phyloP scores from a whole-genome alignment of 108 stramenopile species.

The Stephanodiscus minutulus region DNA sequence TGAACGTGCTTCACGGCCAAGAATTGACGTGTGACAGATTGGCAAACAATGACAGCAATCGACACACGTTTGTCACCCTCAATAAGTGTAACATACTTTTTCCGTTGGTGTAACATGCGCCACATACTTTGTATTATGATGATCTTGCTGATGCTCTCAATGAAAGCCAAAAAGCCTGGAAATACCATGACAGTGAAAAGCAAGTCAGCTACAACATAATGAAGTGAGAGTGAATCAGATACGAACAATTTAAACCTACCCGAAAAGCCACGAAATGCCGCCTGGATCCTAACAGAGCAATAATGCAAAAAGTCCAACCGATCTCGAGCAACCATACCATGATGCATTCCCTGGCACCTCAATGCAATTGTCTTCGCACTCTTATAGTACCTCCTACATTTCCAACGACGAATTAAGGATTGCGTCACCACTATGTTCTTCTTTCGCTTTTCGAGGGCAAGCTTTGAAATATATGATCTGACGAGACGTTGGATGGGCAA shows the following conservation, averaged over 20 bases:
- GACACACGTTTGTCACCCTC: background rate
- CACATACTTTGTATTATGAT: constrained; percentile 1
- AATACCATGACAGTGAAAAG: background rate
- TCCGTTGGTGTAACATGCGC: constrained; percentile 1
- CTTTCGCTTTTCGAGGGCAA: constrained; percentile 5
- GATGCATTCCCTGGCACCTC: constrained; percentile 12
- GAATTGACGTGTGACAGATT: constrained; percentile 8
- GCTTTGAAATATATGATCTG: constrained; percentile 21
- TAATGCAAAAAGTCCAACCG: constrained; percentile 10
- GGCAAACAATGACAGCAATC: constrained; percentile 14
- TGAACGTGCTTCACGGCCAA: background rate
- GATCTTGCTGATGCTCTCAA: background rate
- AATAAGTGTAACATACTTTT: background rate
- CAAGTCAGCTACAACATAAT: background rate
- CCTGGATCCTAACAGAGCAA: constrained; percentile 9
- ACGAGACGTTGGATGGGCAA: constrained; percentile 22
- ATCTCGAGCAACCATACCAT: constrained; percentile 9
- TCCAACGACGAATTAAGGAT: constrained; percentile 24
- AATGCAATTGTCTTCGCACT: constrained; percentile 12
- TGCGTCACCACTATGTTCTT: constrained; percentile 16
- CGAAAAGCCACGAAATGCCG: background rate
- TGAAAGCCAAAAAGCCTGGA: constrained; percentile 7
- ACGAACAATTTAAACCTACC: background rate
- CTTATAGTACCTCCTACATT: constrained; percentile 1
- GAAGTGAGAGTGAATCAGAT: background rate